Evolutionary conservation across 2,329 filamentous ascomycete genomes (phyloP), one percentile per base, ranked within the genome.

Genomic region (Fusarium sp.): DNA sequence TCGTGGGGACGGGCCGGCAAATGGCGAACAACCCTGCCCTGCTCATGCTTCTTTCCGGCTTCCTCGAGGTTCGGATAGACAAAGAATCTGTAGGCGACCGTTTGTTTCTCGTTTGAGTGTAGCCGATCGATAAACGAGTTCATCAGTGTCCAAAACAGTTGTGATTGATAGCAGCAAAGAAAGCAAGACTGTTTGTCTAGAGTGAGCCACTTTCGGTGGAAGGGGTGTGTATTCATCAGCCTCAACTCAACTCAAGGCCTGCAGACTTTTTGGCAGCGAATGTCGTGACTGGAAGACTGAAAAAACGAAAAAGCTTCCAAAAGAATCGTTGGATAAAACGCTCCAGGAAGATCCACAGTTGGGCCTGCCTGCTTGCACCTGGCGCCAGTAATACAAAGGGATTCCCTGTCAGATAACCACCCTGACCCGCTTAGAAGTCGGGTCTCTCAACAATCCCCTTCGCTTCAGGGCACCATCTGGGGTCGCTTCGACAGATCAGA

Each of bases 291-390:
- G 69, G 59, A 43, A 59, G 45, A 62, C 41, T 56, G 42, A 58
- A 49, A 71, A 61, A 59, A 56, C 55, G 65, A 70, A 43, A 37
- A 60, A 67, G 61, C 67, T 56, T 60, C 39, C 39, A 61, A 69
- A 57, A 54, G 56, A 70, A 71, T 70, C 65, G 70, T 74, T 75
- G 71, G 64, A 72, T 46, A 59, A 72, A 66, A 68, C 51, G 62
- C 49, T 58, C 52, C 58, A 57, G 39, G 43, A 58, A 71, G 68
- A 72, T 77, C 77, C 77, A 79, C 78, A 79, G 70, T 79, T 79
- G 74, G 77, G 77, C 77, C 68, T 77, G 76, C 75, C 73, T 79
- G 78, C 77, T 78, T 79, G 63, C 61, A 58, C 58, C 67, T 72
- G 69, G 67, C 59, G 54, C 68, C 59, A 65, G 68, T 56, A 60